Base-by-base conservation (phyloP, 2,329 filamentous ascomycete genomes). In the Onygenales sp. region DNA sequence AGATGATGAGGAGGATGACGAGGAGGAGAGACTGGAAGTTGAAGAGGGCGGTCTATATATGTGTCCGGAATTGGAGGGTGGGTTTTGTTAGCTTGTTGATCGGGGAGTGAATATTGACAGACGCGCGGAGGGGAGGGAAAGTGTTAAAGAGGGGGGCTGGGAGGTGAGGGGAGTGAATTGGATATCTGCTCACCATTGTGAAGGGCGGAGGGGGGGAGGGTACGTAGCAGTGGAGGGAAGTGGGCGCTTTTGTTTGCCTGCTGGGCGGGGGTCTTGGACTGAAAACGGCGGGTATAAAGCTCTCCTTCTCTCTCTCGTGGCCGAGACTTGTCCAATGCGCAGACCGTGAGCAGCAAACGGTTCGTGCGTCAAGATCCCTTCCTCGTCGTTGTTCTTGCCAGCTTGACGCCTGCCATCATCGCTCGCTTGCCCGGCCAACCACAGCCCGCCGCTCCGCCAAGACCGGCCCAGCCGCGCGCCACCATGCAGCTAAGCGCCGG, bases 21-120 rank as follows among this genome's bases (percentile, higher is more conserved):
- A 97, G 83, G 63, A 98, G 82, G 62, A 97, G 86, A 55, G 90
- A 95, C 73, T 96, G 90, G 78, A 98, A 97, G 76, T 97, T 97
- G 84, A 98, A 96, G 66, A 98, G 86, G 53, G 93, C 93, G 55
- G 93, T 87, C 93, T 96, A 65, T 27, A 27, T 17, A 17, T 17
- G 17, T 17, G 17, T 17, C 17, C 17, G 17, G 17, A 17, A 17
- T 50, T 39, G 43, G 21, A 47, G 42, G 48, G 17, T 32, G 35
- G 14, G 14, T 9, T 33, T 33, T 41, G 21, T 41, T 32, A 49
- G 49, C 17, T 32, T 2, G 3, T 27, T 41, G 38, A 32, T n/a
- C 3, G 38, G n/a, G 21, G 13, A 4, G 10, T 33, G 48, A 50
- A 42, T 7, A 43, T 14, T 14, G 32, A 43, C 7, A 31, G 17